Percentiles rank a stretch among this genome's conserved stretches.
These are phyloP conservation scores for Leccinum incarnatum DNA, from an alignment of 768 basidiomycete species.

Conservation along the genomic window DNA sequence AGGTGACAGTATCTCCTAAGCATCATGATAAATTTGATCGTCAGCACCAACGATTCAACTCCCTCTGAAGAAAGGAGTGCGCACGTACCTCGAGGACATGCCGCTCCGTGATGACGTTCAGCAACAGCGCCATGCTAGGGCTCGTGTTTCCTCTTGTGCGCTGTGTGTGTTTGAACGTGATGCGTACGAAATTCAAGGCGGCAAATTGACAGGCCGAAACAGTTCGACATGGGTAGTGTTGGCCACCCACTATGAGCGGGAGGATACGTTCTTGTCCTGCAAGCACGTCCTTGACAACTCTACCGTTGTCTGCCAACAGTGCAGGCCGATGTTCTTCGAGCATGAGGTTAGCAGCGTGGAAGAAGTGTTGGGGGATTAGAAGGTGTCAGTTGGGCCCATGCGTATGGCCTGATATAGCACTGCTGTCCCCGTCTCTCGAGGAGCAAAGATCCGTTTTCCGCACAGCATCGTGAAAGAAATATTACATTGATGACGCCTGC, in stretches of 20 bases:
- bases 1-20: conserved; percentile 51
- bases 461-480: conserved; percentile 13
- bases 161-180: conserved; percentile 35
- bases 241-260: conserved; percentile 40
- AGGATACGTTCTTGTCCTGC: conserved; percentile 35
- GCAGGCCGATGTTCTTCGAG: conserved; percentile 8
- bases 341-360: conserved; percentile 6
- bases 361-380: not conserved
- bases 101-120: conserved; percentile 14
- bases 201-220: conserved; percentile 59
- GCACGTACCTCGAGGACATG: conserved; percentile 22
- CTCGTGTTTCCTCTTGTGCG: conserved; percentile 1
- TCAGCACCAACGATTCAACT: not conserved
- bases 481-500: not conserved
- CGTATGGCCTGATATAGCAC: conserved; percentile 14
- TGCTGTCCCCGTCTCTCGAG: conserved; percentile 1
- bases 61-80: too few species aligned
- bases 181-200: conserved; percentile 57
- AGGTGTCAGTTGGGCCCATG: not conserved
- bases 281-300: conserved; percentile 22
- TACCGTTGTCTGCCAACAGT: conserved; percentile 9
- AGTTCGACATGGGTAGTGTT: conserved; percentile 42
- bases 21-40: not conserved
- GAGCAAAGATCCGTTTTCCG: conserved; percentile 1
- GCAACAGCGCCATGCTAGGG: conserved; percentile 8